Evolutionary conservation across 2,329 filamentous ascomycete species (phyloP), one percentile per base, ranked within the genome.

Genomic region (Stemphylium vesicarium): DNA sequence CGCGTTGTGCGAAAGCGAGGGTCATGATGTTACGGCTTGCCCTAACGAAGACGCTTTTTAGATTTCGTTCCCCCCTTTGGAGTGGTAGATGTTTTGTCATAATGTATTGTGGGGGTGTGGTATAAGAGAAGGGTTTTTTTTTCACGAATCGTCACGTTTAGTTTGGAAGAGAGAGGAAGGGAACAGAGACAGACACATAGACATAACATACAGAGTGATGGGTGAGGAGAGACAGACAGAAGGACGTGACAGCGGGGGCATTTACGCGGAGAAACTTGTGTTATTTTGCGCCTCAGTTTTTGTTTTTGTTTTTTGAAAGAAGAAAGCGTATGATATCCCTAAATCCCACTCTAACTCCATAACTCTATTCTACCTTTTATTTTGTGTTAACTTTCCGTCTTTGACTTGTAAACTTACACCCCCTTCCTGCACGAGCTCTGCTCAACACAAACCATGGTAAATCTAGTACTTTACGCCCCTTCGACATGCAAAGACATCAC

Each of bases 21-120:
- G 95, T 12, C 95, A 99, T 74, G 91, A 97, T 76, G 97, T 94
- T 70, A 93, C 96, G 57, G 92, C 96, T 75, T 96, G 93, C 77
- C 92, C 93, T 11, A 90, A 96, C 76, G 93, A 96, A 78, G 92
- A 96, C 75, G 87, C 86, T 26, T 90, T 76, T 45, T 76, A 69
- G 52, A 40, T 15, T 15, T 11, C 5, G 2, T 15, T 13, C 9
- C 9, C n/a, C 20, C 35, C 16, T 18, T 20, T 15, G 10, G 29
- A 32, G 16, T 5, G 31, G 18, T 26, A 5, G 8, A 41, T 16
- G 39, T 9, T 22, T 16, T 41, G 15, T 24, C 3, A 26, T 13
- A 41, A n/a, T n/a, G 16, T 4, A 33, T 4, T 22, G 12, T 12
- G 26, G 26, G 32, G 40, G 11, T 26, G 15, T 43, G 44, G 11